phyloP scores from a whole-genome alignment of 1,284 basidiomycete species.

The Violaceomyces palustris region DNA sequence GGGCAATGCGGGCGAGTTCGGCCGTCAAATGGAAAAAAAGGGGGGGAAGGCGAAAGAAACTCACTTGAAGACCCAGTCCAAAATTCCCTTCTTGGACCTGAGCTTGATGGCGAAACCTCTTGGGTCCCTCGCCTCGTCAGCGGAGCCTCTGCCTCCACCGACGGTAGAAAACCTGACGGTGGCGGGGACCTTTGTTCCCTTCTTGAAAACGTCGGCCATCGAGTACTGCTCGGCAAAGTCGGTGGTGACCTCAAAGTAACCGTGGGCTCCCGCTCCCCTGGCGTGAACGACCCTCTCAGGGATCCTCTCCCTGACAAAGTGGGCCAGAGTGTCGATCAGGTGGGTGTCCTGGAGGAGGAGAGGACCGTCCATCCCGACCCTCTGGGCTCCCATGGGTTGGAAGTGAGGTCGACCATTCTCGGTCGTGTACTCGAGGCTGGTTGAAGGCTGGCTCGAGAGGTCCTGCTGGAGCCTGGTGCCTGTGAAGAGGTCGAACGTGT shows the following conservation, averaged over 20 bases:
- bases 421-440: no score
- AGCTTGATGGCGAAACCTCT: conserved; percentile 41
- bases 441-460: no score
- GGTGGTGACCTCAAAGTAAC: conserved; percentile 29
- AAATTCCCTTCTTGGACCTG: conserved; percentile 24
- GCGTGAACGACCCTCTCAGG: conserved; percentile 48
- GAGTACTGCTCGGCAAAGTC: conserved; percentile 30
- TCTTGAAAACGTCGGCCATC: conserved; percentile 22
- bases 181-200: conserved; percentile 18
- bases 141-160: conserved; percentile 30
- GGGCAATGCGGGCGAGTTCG: no score
- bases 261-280: conserved; percentile 43
- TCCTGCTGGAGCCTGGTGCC: no score
- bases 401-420: conserved; percentile 30
- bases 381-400: conserved; percentile 70
- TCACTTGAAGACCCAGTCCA: conserved; percentile 32
- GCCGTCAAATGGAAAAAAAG: neutral
- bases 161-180: conserved; percentile 38
- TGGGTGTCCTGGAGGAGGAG: conserved; percentile 67
- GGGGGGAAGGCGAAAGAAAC: conserved; percentile 1
- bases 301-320: conserved; percentile 49
- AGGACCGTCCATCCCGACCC: conserved; percentile 69
- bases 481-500: no score
- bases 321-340: conserved; percentile 29
- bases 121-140: conserved; percentile 33